These are phyloP conservation scores for Hemileia vastatrix DNA, from an alignment of 1,284 basidiomycete species.

Conservation along the genomic window DNA sequence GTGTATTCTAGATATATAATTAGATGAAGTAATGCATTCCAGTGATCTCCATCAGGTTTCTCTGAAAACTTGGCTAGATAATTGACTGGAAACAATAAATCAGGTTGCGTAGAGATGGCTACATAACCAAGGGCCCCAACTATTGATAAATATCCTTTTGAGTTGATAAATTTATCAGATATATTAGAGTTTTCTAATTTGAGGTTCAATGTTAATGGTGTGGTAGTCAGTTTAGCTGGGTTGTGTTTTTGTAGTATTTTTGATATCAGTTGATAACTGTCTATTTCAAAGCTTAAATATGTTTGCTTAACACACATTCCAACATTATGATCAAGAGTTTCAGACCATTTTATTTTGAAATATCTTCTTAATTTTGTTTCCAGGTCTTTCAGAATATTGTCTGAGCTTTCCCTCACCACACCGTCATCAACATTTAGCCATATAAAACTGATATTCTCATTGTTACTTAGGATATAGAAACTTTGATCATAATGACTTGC, in stretches of 20 bases:
- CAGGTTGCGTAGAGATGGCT: neutral
- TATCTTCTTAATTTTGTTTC: no score
- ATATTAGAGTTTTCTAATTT: neutral
- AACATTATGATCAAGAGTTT: no score
- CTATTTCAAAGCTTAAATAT: no score
- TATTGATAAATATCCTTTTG: neutral
- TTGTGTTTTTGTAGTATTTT: no score
- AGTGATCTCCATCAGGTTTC: neutral
- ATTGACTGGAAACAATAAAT: neutral
- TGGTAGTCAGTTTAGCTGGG: no score
- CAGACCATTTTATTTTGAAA: no score
- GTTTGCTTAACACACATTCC: no score
- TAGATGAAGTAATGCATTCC: neutral
- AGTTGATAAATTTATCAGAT: neutral
- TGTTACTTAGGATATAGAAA: neutral
- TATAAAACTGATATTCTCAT: neutral
- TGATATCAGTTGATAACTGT: no score
- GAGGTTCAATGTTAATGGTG: neutral
- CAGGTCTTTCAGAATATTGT: no score
- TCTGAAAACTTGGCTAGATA: neutral
- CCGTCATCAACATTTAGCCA: conserved; percentile 9
- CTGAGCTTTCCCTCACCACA: neutral
- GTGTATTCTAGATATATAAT: neutral
- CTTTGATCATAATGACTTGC: neutral
- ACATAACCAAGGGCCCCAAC: neutral